Evolutionary conservation across 495 filamentous ascomycete genomes (phyloP), one percentile per base, ranked within the genome.

Genomic region (Penicillium goetzii): DNA sequence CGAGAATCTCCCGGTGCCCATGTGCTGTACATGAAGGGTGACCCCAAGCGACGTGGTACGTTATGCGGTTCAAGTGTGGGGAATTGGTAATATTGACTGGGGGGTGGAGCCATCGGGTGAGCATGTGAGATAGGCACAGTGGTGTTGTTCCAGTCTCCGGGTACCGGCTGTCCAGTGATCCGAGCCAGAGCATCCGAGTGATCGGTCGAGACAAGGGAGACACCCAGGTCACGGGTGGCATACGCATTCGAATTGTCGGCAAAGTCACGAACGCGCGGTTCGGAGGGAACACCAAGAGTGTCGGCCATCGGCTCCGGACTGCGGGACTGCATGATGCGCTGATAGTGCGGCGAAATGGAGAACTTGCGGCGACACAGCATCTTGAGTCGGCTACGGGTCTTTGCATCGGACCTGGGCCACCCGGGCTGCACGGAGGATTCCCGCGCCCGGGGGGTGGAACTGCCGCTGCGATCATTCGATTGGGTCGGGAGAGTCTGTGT

Each of bases 351-450:
- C 25, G 87, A 84, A 43, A 88, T 85, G 0, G 82, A 81, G 45
- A 90, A 89, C 69, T 90, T 93, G 61, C 83, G 81, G 73, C 87
- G 92, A 77, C 93, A 97, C 3, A 99, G 79, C 50, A 90, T 83
- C 47, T 94, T 86, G n/a, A 99, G 81, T 64, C 93, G 85, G 55
- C 85, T 83, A 55, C 96, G 84, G 38, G 92, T 96, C 10, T 91
- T 89, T 43, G 89, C 81, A 68, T 92, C 89, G 7, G 92, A 92
- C 68, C 90, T 90, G 38, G 93, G 92, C 92, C 93, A 99, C 43
- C 82, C 63, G 23, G 76, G 72, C 43, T 73, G 72, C 23, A 74
- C n/a, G n/a, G 62, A 32, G 15, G 64, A 67, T 8, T 65, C 60
- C 36, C 66, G 68, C 17, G 56, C 66, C 65, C 75, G 78, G 14